Conservation (phyloP, 768 basidiomycete species). For the Gelatoporia subvermispora region DNA sequence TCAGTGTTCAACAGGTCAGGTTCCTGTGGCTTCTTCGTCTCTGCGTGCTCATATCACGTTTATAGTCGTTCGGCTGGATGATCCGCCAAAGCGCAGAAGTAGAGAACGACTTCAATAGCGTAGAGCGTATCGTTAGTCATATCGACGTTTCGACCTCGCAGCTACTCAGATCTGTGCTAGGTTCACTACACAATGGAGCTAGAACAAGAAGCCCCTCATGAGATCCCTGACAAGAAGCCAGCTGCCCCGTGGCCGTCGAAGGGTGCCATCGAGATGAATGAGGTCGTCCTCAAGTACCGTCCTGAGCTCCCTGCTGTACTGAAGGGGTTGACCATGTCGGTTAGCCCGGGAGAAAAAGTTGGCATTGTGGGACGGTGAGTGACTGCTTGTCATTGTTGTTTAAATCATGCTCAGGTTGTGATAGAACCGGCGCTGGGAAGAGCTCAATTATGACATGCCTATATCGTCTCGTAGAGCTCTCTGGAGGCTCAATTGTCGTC, state of each 20-base stretch:
- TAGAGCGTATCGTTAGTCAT: slow-evolving; percentile 59
- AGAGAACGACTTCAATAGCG: slow-evolving; percentile 93
- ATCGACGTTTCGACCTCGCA: too few relatives aligned
- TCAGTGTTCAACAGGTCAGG: slow-evolving; percentile 68
- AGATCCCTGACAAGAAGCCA: slow-evolving; percentile 55
- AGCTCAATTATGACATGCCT: slow-evolving; percentile 87
- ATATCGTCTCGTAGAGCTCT: slow-evolving; percentile 79
- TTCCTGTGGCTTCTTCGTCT: slow-evolving; percentile 7
- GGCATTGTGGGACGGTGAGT: slow-evolving; percentile 74
- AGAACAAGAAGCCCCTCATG: slow-evolving; percentile 77
- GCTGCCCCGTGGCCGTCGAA: slow-evolving; percentile 66
- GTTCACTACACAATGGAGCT: slow-evolving; percentile 74
- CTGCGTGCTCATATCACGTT: neutral
- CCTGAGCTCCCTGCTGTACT: slow-evolving; percentile 86
- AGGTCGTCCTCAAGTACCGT: slow-evolving; percentile 78
- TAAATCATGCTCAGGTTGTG: slow-evolving; percentile 1
- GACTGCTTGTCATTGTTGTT: slow-evolving; percentile 6
- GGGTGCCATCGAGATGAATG: slow-evolving; percentile 69
- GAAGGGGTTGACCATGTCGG: slow-evolving; percentile 70
- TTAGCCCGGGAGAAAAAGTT: slow-evolving; percentile 81
- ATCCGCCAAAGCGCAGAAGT: slow-evolving; percentile 78
- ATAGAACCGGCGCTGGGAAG: slow-evolving; percentile 81
- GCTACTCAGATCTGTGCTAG: neutral
- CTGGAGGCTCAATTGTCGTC: slow-evolving; percentile 68
- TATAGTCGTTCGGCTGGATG: slow-evolving; percentile 65